Evolutionary conservation across 176 grass and related monocot species (phyloP), one percentile per base, ranked within the genome.

Genomic region (Eragrostis nindensis): DNA sequence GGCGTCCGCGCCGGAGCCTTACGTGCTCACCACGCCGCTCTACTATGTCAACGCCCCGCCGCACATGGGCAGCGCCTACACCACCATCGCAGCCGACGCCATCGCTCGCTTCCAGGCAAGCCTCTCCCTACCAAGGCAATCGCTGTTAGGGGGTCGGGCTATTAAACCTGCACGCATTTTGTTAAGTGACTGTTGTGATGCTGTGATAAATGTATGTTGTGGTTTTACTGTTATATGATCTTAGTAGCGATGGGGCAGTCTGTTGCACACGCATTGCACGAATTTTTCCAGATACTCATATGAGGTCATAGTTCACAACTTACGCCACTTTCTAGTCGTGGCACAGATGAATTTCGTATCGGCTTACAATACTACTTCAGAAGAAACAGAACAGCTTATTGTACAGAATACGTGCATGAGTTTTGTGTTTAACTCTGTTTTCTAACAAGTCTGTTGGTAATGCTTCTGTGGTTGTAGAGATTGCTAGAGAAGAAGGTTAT

Each of bases 41-140:
- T 98, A 98, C 86, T 95, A 98, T 55, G 96, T 98, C 70, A 98
- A 98, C 50, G 92, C 95, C 1, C 92, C 92, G 50, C 95, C 92
- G 24, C 95, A 98, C 84, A 98, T 98, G 96, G 96, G 96, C 36
- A 98, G 96, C 72, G 96, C 96, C 12, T 98, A 98, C 82, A 98
- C 96, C 61, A 98, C 95, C 78, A 98, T 98, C 36, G 95, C 95
- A 16, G 92, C 92, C 39, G 95, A 98, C 73, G 95, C 92, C 81
- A 91, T 95, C 81, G 88, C 95, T 42, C 90, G 92, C 25, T 98
- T 98, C 82, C 95, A 98, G 92, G 95, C 87, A 81, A 88, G 62
- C 56, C 53, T 68, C 16, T 38, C n/a, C 9, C 12, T 1, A 11
- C 21, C 12, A 8, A 9, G n/a, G 40, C 25, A 69, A 19, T 47